Evolutionary conservation across 169 alveolate genomes (phyloP).

Genomic region (Cryptosporidium baileyi): DNA sequence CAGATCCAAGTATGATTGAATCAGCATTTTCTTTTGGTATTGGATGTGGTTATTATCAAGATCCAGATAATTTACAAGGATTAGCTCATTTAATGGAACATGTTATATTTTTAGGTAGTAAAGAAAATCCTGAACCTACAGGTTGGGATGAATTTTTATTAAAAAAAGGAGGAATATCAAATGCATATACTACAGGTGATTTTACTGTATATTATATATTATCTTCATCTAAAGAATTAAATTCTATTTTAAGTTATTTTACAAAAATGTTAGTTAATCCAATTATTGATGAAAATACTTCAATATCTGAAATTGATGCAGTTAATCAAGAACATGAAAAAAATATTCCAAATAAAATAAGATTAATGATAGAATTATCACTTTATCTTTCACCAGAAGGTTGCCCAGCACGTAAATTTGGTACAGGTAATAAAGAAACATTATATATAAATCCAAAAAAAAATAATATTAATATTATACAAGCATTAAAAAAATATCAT

Average conservation of each 20-base stretch:
- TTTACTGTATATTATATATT: slow-evolving; percentile 29
- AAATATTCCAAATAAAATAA: slow-evolving; percentile 56
- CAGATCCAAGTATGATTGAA: slow-evolving; percentile 32
- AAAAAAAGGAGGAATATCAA: slow-evolving; percentile 47
- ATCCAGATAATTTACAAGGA: slow-evolving; percentile 53
- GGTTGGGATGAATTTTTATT: slow-evolving; percentile 67
- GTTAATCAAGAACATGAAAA: slow-evolving; percentile 65
- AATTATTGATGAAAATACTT: slow-evolving; percentile 44
- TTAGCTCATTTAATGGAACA: slow-evolving; percentile 67
- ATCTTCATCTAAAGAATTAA: slow-evolving; percentile 18
- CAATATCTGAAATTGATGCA: slow-evolving; percentile 53
- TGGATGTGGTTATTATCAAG: slow-evolving; percentile 67
- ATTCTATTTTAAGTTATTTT: slow-evolving; percentile 1
- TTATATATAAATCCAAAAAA: slow-evolving; percentile 7
- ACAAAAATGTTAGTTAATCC: slow-evolving; percentile 29
- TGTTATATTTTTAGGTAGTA: slow-evolving; percentile 59
- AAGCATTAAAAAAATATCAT: slow-evolving; percentile 27
- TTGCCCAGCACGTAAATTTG: slow-evolving; percentile 60
- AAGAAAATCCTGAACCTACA: slow-evolving; percentile 44
- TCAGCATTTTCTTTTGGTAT: slow-evolving; percentile 57
- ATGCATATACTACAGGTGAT: slow-evolving; percentile 57
- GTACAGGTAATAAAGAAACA: slow-evolving; percentile 57
- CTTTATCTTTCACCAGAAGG: slow-evolving; percentile 13
- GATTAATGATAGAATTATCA: slow-evolving; percentile 51
- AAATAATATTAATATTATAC: slow-evolving; percentile 17